Conservation (phyloP, 768 basidiomycete genomes). For the Lactarius indigo region DNA sequence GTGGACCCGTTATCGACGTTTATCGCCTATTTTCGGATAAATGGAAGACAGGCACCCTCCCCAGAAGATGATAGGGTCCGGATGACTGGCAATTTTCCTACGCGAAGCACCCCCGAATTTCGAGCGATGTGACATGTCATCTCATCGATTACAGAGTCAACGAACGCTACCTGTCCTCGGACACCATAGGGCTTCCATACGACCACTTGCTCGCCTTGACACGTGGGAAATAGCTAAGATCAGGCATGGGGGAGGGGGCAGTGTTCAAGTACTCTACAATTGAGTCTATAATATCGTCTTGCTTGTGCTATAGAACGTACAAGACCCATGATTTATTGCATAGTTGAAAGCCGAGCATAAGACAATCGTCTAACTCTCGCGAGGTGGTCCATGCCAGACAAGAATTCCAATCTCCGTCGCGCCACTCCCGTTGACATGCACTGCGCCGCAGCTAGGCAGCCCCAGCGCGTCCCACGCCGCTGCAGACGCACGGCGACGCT, state of each 20-base stretch:
- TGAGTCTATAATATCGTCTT: too few relatives aligned
- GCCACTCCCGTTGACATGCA: slow-evolving; percentile 25
- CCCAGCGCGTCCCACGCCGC: slow-evolving; percentile 29
- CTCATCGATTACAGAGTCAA: not conserved
- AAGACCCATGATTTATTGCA: not conserved
- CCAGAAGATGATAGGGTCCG: not conserved
- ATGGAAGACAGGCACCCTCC: not conserved
- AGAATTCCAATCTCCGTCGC: slow-evolving; percentile 7
- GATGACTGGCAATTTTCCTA: not conserved
- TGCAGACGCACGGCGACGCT: slow-evolving; percentile 31
- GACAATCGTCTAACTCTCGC: not conserved
- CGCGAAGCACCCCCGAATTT: not conserved
- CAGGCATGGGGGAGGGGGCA: not conserved
- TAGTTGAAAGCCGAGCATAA: not conserved
- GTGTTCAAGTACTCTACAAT: not conserved
- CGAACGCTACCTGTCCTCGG: not conserved
- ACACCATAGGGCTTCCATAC: not conserved
- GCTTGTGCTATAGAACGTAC: not conserved
- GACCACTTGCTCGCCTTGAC: not conserved
- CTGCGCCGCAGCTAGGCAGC: slow-evolving; percentile 32
- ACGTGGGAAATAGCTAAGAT: not conserved
- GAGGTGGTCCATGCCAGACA: slow-evolving; percentile 2
- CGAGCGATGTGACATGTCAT: not conserved
- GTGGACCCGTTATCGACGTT: not conserved
- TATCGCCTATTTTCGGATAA: slow-evolving; percentile 4